Conservation (phyloP, 1,139 yeast species). For the Pichia sp. region DNA sequence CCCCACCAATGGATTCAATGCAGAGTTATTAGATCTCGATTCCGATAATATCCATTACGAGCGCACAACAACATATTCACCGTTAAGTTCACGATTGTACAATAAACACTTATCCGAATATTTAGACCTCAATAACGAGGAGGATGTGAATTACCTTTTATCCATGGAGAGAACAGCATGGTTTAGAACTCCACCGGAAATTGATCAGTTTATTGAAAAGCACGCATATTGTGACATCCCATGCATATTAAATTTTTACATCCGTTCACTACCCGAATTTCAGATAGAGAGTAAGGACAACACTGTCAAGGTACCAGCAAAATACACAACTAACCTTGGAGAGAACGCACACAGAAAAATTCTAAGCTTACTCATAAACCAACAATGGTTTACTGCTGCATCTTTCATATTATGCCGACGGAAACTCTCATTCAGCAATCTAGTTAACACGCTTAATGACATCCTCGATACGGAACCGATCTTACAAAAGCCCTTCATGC, state of each 20-base stretch:
- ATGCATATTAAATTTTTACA: slow-evolving; percentile 8
- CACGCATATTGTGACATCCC: slow-evolving; percentile 3
- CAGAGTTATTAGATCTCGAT: slow-evolving; percentile 2
- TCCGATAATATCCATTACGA: neutral
- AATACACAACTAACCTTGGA: neutral
- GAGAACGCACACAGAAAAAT: neutral
- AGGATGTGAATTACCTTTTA: slow-evolving; percentile 5
- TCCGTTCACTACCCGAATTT: slow-evolving; percentile 9
- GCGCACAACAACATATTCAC: neutral
- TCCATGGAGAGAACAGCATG: neutral
- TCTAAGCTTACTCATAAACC: slow-evolving; percentile 6
- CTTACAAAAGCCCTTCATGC: slow-evolving; percentile 13
- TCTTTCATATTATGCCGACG: slow-evolving; percentile 10
- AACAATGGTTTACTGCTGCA: slow-evolving; percentile 18
- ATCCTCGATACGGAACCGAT: slow-evolving; percentile 8
- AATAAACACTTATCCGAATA: neutral
- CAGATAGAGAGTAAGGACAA: slow-evolving; percentile 1
- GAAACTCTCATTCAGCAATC: slow-evolving; percentile 12
- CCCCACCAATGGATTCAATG: slow-evolving; percentile 1
- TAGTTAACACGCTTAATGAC: slow-evolving; percentile 10
- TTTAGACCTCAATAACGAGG: slow-evolving; percentile 2
- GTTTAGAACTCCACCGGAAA: slow-evolving; percentile 4
- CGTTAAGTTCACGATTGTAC: too few species aligned
- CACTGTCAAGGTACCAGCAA: neutral
- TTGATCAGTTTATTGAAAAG: slow-evolving; percentile 5